phyloP scores from a whole-genome alignment of 75 land plant species.

The Ceratopteris richardii region DNA sequence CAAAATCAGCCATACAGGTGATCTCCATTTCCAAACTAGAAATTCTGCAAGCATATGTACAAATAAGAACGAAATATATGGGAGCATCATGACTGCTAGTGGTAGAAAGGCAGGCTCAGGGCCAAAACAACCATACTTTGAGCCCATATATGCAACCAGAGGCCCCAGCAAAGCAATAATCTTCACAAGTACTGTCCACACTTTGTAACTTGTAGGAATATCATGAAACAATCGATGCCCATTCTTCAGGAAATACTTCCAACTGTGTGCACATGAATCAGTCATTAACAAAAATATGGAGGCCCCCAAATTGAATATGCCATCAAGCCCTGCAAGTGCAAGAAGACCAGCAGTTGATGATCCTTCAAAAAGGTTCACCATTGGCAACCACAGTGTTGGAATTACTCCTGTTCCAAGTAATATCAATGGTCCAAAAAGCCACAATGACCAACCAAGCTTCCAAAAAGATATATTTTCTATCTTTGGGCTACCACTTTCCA shows the following conservation, averaged over 20 bases:
- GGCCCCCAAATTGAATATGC: slow-evolving; percentile 64
- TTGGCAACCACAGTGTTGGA: slow-evolving; percentile 58
- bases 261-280: slow-evolving; percentile 40
- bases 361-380: slow-evolving; percentile 48
- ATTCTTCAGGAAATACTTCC: background rate
- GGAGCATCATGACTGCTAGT: slow-evolving; percentile 39
- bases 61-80: slow-evolving; percentile 48
- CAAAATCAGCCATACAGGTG: slow-evolving; percentile 66
- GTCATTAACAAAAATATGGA: slow-evolving; percentile 67
- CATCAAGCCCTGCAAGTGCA: slow-evolving; percentile 57
- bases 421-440: slow-evolving; percentile 58
- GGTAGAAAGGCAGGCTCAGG: slow-evolving; percentile 37
- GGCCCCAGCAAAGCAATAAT: slow-evolving; percentile 38
- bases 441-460: slow-evolving; percentile 58
- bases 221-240: slow-evolving; percentile 1
- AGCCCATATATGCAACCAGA: slow-evolving; percentile 19
- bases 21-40: slow-evolving; percentile 67
- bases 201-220: slow-evolving; percentile 39
- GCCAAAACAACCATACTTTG: slow-evolving; percentile 30
- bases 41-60: slow-evolving; percentile 58
- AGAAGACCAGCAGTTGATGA: slow-evolving; percentile 51
- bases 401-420: slow-evolving; percentile 50
- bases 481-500: no score
- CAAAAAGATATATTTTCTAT: background rate
- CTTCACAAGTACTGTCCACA: slow-evolving; percentile 48